Base-by-base conservation (phyloP, 768 basidiomycete genomes). In the Tylopilus felleus region DNA sequence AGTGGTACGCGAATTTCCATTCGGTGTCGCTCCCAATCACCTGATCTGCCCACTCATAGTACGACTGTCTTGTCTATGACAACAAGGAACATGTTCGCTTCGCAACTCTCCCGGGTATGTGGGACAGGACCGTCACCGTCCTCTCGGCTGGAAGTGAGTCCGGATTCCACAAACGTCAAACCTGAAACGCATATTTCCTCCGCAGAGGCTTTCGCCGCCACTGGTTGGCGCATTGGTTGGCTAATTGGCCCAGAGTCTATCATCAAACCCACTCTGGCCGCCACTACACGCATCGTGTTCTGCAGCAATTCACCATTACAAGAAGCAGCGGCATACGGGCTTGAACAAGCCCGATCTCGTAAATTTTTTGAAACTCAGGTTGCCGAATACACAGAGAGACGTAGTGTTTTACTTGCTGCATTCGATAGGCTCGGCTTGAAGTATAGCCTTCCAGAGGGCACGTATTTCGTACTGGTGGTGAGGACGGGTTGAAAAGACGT, bases 201-300 rank as follows among this genome's bases (percentile, higher is more conserved):
- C 14, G 16, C 71, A 95, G 93, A 98, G 77, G 85, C 93, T 6
- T 99, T 99, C 71, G 90, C 94, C 14, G 92, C 93, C 5, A 99
- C 96, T 3, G 96, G 97, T 23, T 98, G 94, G 95, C 87, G 96
- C 53, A 83, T 98, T 45, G 96, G 97, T 58, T 98, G 95, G 95
- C 81, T 96, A 8, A 87, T 98, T 62, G 97, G 87, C 17, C 93
- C 94, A 8, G 64, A 80, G 27, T 85, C 81, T 38, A 88, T 98
- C 63, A 89, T 95, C 50, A 74, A 76, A 42, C 93, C 96, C 2
- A 89, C 93, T 16, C 80, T 97, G 27, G 93, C 94, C 8, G 96
- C 93, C 6, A 84, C 83, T 46, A 96, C 95, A 0, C 87, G 97
- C 29, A 95, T 98, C 63, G 89, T 98, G 29, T 98, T 97, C 75